Conservation (phyloP, 2,329 filamentous ascomycete genomes). For the Nigrospora sphaerica region DNA sequence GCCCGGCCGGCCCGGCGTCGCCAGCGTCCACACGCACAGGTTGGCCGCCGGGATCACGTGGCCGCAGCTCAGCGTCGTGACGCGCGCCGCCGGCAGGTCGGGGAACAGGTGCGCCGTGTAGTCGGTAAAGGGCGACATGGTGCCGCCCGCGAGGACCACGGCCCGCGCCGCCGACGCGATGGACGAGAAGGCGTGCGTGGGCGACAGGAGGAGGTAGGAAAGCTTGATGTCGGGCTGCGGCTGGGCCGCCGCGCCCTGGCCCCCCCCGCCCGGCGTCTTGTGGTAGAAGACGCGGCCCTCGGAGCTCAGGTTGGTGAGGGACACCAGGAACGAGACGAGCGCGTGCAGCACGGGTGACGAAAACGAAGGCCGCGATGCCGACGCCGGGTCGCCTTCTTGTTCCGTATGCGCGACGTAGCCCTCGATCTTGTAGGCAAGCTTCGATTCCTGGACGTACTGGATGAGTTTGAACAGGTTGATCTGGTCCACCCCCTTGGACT, state of each 20-base stretch:
- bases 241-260: constrained; percentile 7
- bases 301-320: constrained; percentile 77
- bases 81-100: constrained; percentile 51
- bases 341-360: constrained; percentile 47
- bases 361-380: constrained; percentile 23
- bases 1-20: constrained; percentile 28
- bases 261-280: constrained; percentile 24
- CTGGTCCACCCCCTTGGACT: constrained; percentile 83
- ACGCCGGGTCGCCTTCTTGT: constrained; percentile 23
- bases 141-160: constrained; percentile 87
- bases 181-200: constrained; percentile 83
- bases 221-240: constrained; percentile 47
- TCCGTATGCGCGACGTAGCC: constrained; percentile 67
- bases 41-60: constrained; percentile 86
- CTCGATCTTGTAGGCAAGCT: constrained; percentile 89
- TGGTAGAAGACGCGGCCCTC: constrained; percentile 62
- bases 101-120: constrained; percentile 84
- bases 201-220: constrained; percentile 84
- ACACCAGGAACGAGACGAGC: constrained; percentile 59
- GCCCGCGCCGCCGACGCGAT: constrained; percentile 79
- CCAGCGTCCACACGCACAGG: constrained; percentile 70
- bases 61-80: constrained; percentile 83
- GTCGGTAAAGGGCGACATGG: constrained; percentile 95
- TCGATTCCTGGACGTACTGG: constrained; percentile 83
- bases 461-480: constrained; percentile 90